A percentile compares a stretch with the other conserved stretches of the same genome.
Evolutionary conservation across 1,284 basidiomycete genomes (phyloP).

Genomic region (Tilletia setariae): DNA sequence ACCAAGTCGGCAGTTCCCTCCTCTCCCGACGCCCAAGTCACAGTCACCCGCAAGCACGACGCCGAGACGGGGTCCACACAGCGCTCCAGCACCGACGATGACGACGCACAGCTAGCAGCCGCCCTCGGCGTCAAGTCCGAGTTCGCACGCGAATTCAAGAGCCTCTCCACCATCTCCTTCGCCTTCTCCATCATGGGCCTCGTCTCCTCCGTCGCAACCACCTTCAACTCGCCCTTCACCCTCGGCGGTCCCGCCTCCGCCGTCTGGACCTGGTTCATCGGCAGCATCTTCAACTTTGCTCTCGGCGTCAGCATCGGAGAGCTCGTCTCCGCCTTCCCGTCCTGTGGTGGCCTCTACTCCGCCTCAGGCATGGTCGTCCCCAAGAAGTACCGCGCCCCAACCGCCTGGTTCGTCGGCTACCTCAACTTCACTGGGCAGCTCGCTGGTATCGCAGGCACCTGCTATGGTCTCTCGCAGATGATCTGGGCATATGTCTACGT

Average conservation of each 20-base stretch:
- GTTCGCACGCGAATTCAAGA: slow-evolving; percentile 52
- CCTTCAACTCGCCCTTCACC: slow-evolving; percentile 49
- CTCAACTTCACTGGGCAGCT: slow-evolving; percentile 83
- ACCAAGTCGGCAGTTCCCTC: neutral
- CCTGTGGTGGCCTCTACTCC: slow-evolving; percentile 71
- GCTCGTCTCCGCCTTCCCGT: slow-evolving; percentile 67
- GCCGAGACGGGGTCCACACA: neutral
- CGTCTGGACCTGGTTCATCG: slow-evolving; percentile 52
- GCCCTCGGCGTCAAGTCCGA: slow-evolving; percentile 50
- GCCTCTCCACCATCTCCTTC: slow-evolving; percentile 51
- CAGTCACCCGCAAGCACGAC: neutral
- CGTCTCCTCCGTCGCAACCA: slow-evolving; percentile 51
- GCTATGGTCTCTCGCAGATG: slow-evolving; percentile 84
- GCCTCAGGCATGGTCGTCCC: slow-evolving; percentile 54
- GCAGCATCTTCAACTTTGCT: slow-evolving; percentile 49
- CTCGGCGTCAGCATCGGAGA: slow-evolving; percentile 52
- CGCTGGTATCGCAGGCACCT: slow-evolving; percentile 77
- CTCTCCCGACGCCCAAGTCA: neutral
- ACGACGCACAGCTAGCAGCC: slow-evolving; percentile 44
- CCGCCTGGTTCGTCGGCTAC: slow-evolving; percentile 67
- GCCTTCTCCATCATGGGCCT: slow-evolving; percentile 43
- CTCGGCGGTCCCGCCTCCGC: slow-evolving; percentile 46
- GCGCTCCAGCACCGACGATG: slow-evolving; percentile 29
- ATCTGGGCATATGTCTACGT: slow-evolving; percentile 69
- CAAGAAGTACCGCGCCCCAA: slow-evolving; percentile 52